These are phyloP conservation scores for Phytophthora cajani DNA, from an alignment of 352 stramenopile genomes.

Conservation along the genomic window DNA sequence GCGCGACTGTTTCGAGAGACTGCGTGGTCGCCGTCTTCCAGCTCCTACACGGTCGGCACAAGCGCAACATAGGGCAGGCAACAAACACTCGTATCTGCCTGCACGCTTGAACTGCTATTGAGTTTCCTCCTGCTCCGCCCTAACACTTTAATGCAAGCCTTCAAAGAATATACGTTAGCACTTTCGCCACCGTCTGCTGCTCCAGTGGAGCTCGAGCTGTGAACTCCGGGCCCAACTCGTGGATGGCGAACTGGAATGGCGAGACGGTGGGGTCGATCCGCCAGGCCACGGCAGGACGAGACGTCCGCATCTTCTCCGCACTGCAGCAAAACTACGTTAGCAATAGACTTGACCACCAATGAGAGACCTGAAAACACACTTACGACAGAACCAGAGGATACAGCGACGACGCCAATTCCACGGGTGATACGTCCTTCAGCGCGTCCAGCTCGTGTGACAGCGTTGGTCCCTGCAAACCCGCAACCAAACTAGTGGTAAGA, in stretches of 20 bases:
- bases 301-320: slow-evolving; percentile 60
- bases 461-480: slow-evolving; percentile 30
- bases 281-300: slow-evolving; percentile 50
- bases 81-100: neutral
- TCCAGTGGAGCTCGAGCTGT: slow-evolving; percentile 23
- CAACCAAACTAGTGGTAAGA: neutral
- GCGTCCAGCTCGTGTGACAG: slow-evolving; percentile 41
- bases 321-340: slow-evolving; percentile 25
- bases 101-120: slow-evolving; percentile 16
- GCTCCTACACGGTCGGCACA: slow-evolving; percentile 25
- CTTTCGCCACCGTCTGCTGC: slow-evolving; percentile 27
- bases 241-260: slow-evolving; percentile 35
- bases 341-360: neutral
- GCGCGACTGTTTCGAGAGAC: slow-evolving; percentile 27
- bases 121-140: neutral
- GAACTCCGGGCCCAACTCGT: slow-evolving; percentile 35
- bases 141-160: slow-evolving; percentile 6
- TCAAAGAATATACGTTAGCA: slow-evolving; percentile 40
- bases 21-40: slow-evolving; percentile 31
- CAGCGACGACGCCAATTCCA: slow-evolving; percentile 41
- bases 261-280: slow-evolving; percentile 26
- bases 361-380: slow-evolving; percentile 7
- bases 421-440: slow-evolving; percentile 17
- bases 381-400: slow-evolving; percentile 58
- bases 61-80: slow-evolving; percentile 18